phyloP scores from a whole-genome alignment of 805 yeast genomes.

The Lachancea dasiensis region DNA sequence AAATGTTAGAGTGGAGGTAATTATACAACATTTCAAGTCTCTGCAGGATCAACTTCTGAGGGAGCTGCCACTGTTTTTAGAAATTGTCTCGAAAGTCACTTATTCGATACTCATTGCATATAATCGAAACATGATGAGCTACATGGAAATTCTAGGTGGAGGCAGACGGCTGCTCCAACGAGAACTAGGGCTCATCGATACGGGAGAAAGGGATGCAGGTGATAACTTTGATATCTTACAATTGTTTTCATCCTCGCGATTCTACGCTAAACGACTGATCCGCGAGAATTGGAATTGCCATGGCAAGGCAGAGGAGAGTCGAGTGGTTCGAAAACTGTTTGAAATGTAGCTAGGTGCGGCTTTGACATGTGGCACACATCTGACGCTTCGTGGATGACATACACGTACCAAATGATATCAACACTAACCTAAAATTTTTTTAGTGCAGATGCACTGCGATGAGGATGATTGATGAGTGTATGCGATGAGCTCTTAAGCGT shows the following conservation, averaged over 20 bases:
- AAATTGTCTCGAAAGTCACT: slow-evolving; percentile 11
- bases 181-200: slow-evolving; percentile 19
- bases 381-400: neutral
- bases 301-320: slow-evolving; percentile 21
- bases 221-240: slow-evolving; percentile 36
- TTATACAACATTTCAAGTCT: slow-evolving; percentile 25
- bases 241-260: slow-evolving; percentile 28
- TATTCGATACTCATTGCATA: slow-evolving; percentile 22
- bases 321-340: slow-evolving; percentile 24
- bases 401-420: neutral
- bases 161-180: slow-evolving; percentile 23
- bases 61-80: slow-evolving; percentile 30
- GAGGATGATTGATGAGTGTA: neutral
- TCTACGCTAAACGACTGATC: slow-evolving; percentile 26
- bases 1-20: slow-evolving; percentile 25
- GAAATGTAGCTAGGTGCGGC: slow-evolving; percentile 16
- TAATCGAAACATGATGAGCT: slow-evolving; percentile 19
- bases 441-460: neutral
- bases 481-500: slow-evolving; percentile 3
- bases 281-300: slow-evolving; percentile 25
- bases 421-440: neutral
- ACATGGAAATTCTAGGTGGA: slow-evolving; percentile 32
- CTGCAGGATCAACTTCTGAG: slow-evolving; percentile 26
- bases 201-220: slow-evolving; percentile 19
- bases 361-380: neutral